Evolutionary conservation across 352 stramenopile species (phyloP), one percentile per base, ranked within the genome.

Genomic region (Thalassiosira sp.): DNA sequence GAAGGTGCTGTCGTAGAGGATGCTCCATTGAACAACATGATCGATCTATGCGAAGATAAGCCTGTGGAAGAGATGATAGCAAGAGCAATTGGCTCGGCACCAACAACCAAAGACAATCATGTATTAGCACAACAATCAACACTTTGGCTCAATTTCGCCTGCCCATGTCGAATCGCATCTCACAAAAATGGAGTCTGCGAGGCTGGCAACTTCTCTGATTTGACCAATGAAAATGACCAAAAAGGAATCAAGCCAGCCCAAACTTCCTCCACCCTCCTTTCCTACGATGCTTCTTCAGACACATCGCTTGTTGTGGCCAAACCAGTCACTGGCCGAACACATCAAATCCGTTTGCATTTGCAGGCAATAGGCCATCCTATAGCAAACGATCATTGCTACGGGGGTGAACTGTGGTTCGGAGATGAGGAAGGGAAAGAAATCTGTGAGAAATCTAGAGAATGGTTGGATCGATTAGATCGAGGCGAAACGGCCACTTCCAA

Each of bases 321-420:
- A 62, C 96, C 96, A 3, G 85, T 96, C 42, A 98, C 97, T 5
- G 97, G 97, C 48, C 89, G 97, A 57, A 98, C 96, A 25, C 97
- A 99, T 86, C 97, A 99, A 82, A 98, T 99, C 73, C 94, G 97
- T 11, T 81, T 99, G 18, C 97, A 99, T 67, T 85, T 98, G 46
- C 95, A 98, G 70, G 76, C 84, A 69, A 37, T 94, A 18, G 87
- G 88, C 15, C 89, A 95, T 66, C 94, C 96, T 1, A 99, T 99
- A 85, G 95, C 95, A 7, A 99, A 99, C 74, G 96, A 99, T 73
- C 95, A 95, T 22, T 98, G 96, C 84, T 99, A 98, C 79, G 96
- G 96, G 59, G 96, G 96, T 33, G 73, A 97, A 42, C 84, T 98
- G 28, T 95, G 96, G 81, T 98, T 91, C 88, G 94, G 90, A 24